Percentiles rank a stretch among this genome's conserved stretches.
Conservation (phyloP, 352 stramenopile species). For the Globisporangium lucens region DNA sequence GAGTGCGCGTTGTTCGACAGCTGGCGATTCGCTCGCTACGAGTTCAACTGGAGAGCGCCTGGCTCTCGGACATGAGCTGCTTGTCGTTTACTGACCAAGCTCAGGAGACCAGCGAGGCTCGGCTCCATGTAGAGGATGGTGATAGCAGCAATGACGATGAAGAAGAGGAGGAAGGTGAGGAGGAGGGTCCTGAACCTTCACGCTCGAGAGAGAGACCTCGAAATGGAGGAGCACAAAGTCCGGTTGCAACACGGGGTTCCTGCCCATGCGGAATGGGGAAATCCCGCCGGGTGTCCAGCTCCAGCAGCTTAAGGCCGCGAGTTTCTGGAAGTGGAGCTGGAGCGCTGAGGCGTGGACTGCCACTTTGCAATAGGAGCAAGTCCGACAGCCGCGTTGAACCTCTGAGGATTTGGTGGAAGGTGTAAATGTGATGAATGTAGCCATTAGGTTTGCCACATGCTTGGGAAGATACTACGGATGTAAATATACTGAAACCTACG, state of each 20-base stretch:
- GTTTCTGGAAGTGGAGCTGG: neutral
- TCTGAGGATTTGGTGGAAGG: too few relatives aligned
- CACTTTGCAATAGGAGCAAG: too few relatives aligned
- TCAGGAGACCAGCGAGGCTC: neutral
- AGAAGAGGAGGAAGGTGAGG: neutral
- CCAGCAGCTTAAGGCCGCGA: neutral
- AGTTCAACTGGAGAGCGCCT: neutral
- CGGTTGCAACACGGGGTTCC: neutral
- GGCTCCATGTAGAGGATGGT: too few relatives aligned
- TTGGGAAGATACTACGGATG: too few relatives aligned
- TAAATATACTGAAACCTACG: too few relatives aligned
- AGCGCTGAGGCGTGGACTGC: neutral
- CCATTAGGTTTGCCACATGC: too few relatives aligned
- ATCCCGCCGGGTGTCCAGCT: neutral
- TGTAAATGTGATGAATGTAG: too few relatives aligned
- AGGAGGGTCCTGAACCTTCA: neutral
- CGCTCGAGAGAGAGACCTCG: neutral
- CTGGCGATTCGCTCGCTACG: neutral
- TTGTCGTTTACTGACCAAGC: neutral
- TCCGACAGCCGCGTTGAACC: too few relatives aligned
- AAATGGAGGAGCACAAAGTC: neutral
- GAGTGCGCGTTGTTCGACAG: neutral
- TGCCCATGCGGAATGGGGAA: neutral
- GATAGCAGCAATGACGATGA: neutral
- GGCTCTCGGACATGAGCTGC: neutral